Evolutionary conservation across 139 green algal species (phyloP), one percentile per base, ranked within the genome.

Genomic region (Yamagishiella unicocca): DNA sequence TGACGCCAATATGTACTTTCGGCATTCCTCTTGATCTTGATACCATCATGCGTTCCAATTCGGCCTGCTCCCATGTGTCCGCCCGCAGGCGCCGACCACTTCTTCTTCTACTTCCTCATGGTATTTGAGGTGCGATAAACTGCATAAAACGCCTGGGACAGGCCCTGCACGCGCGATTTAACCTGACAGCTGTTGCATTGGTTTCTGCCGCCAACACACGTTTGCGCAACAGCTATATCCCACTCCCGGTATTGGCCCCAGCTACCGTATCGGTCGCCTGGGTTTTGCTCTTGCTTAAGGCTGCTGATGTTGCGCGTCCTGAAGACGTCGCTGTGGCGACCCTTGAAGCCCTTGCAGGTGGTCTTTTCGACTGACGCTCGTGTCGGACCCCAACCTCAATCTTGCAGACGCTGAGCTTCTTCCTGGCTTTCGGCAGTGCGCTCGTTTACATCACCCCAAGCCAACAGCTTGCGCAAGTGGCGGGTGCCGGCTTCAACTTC

Each of bases 91-190:
- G 86, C 86, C 4, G 81, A 42, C 37, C 54, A 89, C 25, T 92
- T 88, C 71, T 92, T 92, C 91, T 92, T 77, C 87, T 94, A 90
- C 89, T 45, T 91, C 4, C 53, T 88, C 31, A 76, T 94, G 62
- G 81, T 87, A 38, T 78, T 82, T 43, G 42, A 64, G 74, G 74
- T 82, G 46, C 0, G 74, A 4, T 33, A 27, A 17, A 22, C 50
- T 12, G 50, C 12, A 12, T 12, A 17, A 12, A 12, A 25, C 12
- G 50, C 50, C 50, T 58, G 50, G 50, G 50, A 17, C n/a, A n/a
- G n/a, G n/a, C n/a, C n/a, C n/a, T n/a, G n/a, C n/a, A n/a, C n/a
- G n/a, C n/a, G n/a, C n/a, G n/a, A n/a, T n/a, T n/a, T n/a, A n/a
- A n/a, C n/a, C n/a, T n/a, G n/a, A n/a, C n/a, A n/a, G n/a, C n/a